Evolutionary conservation across 169 alveolate genomes (phyloP), one percentile per base, ranked within the genome.

Genomic region (Pseudocohnilembus persalinus): DNA sequence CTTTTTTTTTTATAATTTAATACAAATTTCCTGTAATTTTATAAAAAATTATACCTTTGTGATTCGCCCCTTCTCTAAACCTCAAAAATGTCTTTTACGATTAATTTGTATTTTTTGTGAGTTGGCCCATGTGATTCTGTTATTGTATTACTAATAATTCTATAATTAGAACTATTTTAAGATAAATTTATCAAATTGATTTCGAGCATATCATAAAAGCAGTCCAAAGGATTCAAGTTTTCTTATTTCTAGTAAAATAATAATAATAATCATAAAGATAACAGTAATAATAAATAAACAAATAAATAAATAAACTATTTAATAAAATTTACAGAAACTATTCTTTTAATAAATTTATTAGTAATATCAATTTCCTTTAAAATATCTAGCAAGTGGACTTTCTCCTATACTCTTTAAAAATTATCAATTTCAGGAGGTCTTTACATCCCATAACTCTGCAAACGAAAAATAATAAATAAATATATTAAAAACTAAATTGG

Each of bases 401-500:
- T 95, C 87, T 94, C 92, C 75, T 89, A 90, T 0, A 96, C 88
- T 77, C 89, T 92, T 25, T 86, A 82, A 74, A 89, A 31, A 32
- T 92, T 92, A 88, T 96, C 94, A 29, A 96, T 93, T 35, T 90
- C 81, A 63, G 93, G 93, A 79, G 95, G 96, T 81, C 83, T 87
- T 64, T 90, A 84, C 94, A 96, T 91, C 6, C 98, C 98, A 90
- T 91, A 94, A 86, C 90, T 93, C 85, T 96, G 96, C 4, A n/a
- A n/a, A n/a, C n/a, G n/a, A 11, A 11, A 11, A 11, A 11, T 49
- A 20, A 20, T 49, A 49, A 11, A 49, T 49, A 49, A 49, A 49
- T 49, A 20, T 49, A 11, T 11, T 49, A 11, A 11, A 11, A 49
- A 49, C 68, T 49, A 11, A 49, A 11, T 11, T 49, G 20, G 20